phyloP scores from a whole-genome alignment of 495 filamentous ascomycete genomes.

The Schizothecium vesticola region DNA sequence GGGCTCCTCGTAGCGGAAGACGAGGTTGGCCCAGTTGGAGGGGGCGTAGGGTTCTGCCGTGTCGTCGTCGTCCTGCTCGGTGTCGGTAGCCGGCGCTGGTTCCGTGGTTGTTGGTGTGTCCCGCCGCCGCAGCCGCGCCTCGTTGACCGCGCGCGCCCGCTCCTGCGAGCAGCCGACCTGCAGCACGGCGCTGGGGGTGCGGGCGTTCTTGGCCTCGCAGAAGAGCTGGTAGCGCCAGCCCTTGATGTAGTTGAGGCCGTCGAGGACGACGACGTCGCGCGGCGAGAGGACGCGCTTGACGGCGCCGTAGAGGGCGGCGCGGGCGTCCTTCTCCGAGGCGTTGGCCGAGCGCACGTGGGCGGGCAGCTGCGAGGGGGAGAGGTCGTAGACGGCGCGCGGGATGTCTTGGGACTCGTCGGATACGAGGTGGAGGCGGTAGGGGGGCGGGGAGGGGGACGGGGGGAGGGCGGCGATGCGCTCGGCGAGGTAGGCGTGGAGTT shows the following conservation, averaged over 20 bases:
- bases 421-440: conserved; percentile 59
- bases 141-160: conserved; percentile 59
- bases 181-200: conserved; percentile 78
- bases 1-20: conserved; percentile 94
- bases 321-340: conserved; percentile 80
- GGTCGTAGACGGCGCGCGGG: conserved; percentile 57
- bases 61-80: conserved; percentile 14
- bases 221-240: conserved; percentile 93
- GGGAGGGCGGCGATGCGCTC: conserved; percentile 42
- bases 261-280: conserved; percentile 81
- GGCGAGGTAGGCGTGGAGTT: conserved; percentile 64
- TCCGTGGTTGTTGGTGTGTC: conserved; percentile 1
- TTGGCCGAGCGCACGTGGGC: conserved; percentile 49
- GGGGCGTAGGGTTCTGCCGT: conserved; percentile 54
- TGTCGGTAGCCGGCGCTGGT: neutral
- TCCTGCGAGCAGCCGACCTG: conserved; percentile 77
- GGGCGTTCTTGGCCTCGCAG: conserved; percentile 85
- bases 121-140: conserved; percentile 31
- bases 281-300: conserved; percentile 74
- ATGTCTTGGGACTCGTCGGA: conserved; percentile 62
- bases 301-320: conserved; percentile 78
- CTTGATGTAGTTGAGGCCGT: conserved; percentile 96
- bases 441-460: conserved; percentile 25
- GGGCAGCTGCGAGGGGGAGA: conserved; percentile 40
- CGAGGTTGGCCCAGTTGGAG: conserved; percentile 81